Evolutionary conservation across 1,284 basidiomycete species (phyloP), one percentile per base, ranked within the genome.

Genomic region (Rhodofomes roseus): DNA sequence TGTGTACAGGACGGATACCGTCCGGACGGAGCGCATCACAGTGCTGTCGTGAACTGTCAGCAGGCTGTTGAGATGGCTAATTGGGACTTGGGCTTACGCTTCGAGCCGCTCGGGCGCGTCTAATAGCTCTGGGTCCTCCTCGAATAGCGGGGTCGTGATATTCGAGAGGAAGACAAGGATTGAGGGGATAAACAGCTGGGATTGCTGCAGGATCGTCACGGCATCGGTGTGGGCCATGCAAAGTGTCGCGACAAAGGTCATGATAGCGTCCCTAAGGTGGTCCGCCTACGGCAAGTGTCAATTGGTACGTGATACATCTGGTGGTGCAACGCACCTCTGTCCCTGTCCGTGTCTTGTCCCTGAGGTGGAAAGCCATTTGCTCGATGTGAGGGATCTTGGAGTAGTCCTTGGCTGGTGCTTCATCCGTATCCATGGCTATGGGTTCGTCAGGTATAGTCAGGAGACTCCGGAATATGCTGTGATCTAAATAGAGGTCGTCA

Each of bases 121-220:
- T 46, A 78, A 70, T 16, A 82, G 66, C n/a, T 62, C 64, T 48
- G 79, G 77, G 54, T 84, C 79, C 51, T 87, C 87, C 66, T 90
- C 87, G 86, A 87, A 92, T 12, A 91, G 70, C 0, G 80, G 76
- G 1, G 76, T 76, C 0, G 81, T 77, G 43, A 87, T 71, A 34
- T 81, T 75, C 48, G 78, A 77, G 5, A 88, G 74, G 62, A 81
- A 84, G 36, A 79, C 65, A 14, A 89, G 75, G 23, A 91, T 70
- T 1, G 87, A 84, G 0, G 87, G 88, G 51, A 90, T 77, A 12
- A 91, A 65, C 2, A 77, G 75, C 43, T 74, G 76, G 1, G 85
- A 86, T 25, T 79, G 76, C 2, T 82, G 71, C 1, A 92, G 74
- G 1, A 79, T 70, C 0, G 70, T 68, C 37, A 81, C 74, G 23